Conservation (phyloP, 495 filamentous ascomycete species). For the Mytilinidion resinicola region DNA sequence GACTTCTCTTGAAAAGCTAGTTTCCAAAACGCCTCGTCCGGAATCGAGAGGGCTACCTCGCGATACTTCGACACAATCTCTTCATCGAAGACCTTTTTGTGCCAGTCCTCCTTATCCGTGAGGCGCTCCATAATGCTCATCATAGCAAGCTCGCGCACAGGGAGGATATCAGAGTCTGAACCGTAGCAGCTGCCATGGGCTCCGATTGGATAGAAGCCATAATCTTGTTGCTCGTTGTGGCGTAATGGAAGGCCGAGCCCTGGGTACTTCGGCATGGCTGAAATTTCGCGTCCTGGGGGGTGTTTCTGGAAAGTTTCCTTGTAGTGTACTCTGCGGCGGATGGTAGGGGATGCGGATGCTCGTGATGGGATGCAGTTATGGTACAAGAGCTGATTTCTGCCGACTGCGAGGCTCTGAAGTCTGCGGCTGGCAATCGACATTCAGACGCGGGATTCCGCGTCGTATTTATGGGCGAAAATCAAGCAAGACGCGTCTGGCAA, state of each 20-base stretch:
- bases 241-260: conserved; percentile 12
- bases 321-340: too few relatives aligned
- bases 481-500: too few relatives aligned
- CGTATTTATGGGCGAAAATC: too few relatives aligned
- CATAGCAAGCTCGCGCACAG: conserved; percentile 39
- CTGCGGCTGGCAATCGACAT: too few relatives aligned
- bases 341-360: too few relatives aligned
- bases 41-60: conserved; percentile 5
- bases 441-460: too few relatives aligned
- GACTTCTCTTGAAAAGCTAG: conserved; percentile 2
- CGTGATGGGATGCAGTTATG: too few relatives aligned
- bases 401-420: too few relatives aligned
- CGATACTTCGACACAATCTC: conserved; percentile 22
- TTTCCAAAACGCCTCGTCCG: background rate
- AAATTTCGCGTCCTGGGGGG: too few relatives aligned
- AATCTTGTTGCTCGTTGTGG: background rate
- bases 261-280: background rate
- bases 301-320: too few relatives aligned
- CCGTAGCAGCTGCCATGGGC: conserved; percentile 11
- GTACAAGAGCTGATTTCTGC: too few relatives aligned
- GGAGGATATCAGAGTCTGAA: conserved; percentile 5
- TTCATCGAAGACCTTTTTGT: conserved; percentile 31
- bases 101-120: conserved; percentile 36
- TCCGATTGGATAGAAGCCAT: conserved; percentile 8
- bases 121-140: conserved; percentile 32